Conservation (phyloP, 1,139 yeast species). For the Nadsonia starkeyi-henricii region DNA sequence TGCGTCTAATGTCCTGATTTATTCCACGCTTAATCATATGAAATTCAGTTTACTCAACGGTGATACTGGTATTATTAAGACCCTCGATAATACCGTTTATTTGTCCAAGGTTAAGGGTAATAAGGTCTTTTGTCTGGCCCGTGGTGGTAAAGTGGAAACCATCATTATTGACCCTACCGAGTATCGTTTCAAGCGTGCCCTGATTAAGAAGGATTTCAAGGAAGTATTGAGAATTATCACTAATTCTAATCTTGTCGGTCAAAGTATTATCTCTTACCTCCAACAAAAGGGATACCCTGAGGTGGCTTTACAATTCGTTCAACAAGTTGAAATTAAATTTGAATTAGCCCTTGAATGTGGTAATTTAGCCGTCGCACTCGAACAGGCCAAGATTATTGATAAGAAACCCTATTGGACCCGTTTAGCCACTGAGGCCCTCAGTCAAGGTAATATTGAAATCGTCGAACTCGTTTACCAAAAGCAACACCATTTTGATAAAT, state of each 20-base stretch:
- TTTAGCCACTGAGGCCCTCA: conserved; percentile 73
- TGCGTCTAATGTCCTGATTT: conserved; percentile 64
- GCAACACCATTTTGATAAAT: conserved; percentile 71
- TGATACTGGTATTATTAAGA: conserved; percentile 86
- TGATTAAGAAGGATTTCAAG: conserved; percentile 76
- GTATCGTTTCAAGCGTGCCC: conserved; percentile 87
- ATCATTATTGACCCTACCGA: conserved; percentile 88
- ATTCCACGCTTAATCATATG: conserved; percentile 90
- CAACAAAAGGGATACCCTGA: conserved; percentile 89
- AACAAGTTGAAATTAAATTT: conserved; percentile 91
- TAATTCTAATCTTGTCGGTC: conserved; percentile 87
- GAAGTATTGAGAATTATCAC: conserved; percentile 86
- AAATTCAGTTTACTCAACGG: conserved; percentile 89
- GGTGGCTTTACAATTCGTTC: conserved; percentile 85
- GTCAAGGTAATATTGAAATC: conserved; percentile 76
- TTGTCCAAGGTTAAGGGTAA: conserved; percentile 59
- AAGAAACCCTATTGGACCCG: conserved; percentile 63
- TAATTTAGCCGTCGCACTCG: conserved; percentile 72
- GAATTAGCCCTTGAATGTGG: conserved; percentile 93
- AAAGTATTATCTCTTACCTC: conserved; percentile 86
- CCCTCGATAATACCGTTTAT: conserved; percentile 83
- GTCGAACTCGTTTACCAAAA: conserved; percentile 87
- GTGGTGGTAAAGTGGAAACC: conserved; percentile 74
- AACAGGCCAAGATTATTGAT: conserved; percentile 72
- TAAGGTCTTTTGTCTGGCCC: conserved; percentile 65